Evolutionary conservation across 805 yeast genomes (phyloP).

Genomic region (Yamadazyma sp.): DNA sequence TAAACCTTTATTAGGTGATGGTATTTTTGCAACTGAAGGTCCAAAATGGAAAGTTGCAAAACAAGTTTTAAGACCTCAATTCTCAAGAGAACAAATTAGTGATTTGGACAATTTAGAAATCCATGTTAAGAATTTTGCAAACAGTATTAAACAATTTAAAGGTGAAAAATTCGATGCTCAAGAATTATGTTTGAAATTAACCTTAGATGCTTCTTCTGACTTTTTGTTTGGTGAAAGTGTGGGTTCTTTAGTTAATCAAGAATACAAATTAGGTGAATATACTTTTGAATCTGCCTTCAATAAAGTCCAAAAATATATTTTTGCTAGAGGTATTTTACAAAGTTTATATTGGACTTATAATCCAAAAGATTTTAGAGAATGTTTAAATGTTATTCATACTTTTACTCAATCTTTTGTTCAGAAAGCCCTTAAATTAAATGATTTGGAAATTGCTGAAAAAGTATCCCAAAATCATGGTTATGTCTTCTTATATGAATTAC

Average conservation of each 20-base stretch:
- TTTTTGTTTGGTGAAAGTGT: conserved; percentile 39
- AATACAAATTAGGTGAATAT: conserved; percentile 17
- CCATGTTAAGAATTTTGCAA: conserved; percentile 24
- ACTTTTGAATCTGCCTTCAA: conserved; percentile 30
- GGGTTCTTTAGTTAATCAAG: conserved; percentile 19
- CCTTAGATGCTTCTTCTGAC: conserved; percentile 40
- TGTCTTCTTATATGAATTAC: conserved; percentile 37
- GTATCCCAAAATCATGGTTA: conserved; percentile 23
- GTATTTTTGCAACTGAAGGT: conserved; percentile 38
- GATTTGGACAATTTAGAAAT: conserved; percentile 30
- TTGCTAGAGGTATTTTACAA: conserved; percentile 31
- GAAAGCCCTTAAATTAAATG: conserved; percentile 27
- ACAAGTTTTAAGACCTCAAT: conserved; percentile 37
- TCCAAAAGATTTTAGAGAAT: conserved; percentile 30
- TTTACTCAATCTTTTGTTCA: conserved; percentile 28
- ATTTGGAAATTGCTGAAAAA: conserved; percentile 26
- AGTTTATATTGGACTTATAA: conserved; percentile 25
- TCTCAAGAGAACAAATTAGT: conserved; percentile 35
- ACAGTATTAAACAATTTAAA: conserved; percentile 16
- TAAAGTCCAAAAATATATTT: conserved; percentile 29
- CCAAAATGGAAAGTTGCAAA: conserved; percentile 36
- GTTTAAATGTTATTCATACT: conserved; percentile 28
- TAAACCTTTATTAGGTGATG: conserved; percentile 34
- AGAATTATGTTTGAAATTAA: conserved; percentile 31
- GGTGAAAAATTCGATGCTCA: conserved; percentile 29